phyloP scores from a whole-genome alignment of 2,329 filamentous ascomycete genomes.

The Aureobasidium uvarum region DNA sequence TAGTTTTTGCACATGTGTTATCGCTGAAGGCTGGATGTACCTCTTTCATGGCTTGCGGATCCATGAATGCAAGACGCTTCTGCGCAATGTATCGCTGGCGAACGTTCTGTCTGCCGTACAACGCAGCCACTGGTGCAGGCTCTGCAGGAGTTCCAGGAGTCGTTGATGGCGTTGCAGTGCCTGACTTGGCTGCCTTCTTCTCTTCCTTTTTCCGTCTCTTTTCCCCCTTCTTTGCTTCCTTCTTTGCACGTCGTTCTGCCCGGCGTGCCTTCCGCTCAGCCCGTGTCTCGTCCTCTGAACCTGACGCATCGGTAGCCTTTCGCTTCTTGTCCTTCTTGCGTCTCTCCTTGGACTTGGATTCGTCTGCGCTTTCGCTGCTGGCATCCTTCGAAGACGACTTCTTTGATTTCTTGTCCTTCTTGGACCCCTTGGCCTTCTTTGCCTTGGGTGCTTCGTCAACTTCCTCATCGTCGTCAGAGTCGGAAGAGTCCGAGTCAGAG shows the following conservation, averaged over 20 bases:
- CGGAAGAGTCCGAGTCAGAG: slow-evolving; percentile 29
- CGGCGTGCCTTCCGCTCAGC: slow-evolving; percentile 40
- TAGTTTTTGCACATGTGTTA: slow-evolving; percentile 30
- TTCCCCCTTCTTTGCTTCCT: slow-evolving; percentile 54
- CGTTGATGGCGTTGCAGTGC: slow-evolving; percentile 25
- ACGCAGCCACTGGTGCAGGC: slow-evolving; percentile 29
- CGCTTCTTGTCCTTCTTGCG: slow-evolving; percentile 34
- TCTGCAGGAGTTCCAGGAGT: slow-evolving; percentile 20
- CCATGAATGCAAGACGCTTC: slow-evolving; percentile 79
- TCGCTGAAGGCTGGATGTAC: slow-evolving; percentile 45
- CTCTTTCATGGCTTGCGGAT: slow-evolving; percentile 82
- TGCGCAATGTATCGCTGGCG: slow-evolving; percentile 82
- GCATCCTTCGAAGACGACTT: slow-evolving; percentile 35
- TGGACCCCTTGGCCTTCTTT: slow-evolving; percentile 35
- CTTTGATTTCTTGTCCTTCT: slow-evolving; percentile 42
- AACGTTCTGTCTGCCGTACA: slow-evolving; percentile 62
- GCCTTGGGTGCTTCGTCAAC: slow-evolving; percentile 33
- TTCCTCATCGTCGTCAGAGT: slow-evolving; percentile 18
- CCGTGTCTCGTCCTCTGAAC: slow-evolving; percentile 27
- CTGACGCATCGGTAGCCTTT: slow-evolving; percentile 28
- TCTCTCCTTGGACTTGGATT: slow-evolving; percentile 29
- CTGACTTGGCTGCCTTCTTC: slow-evolving; percentile 36
- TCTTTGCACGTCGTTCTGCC: slow-evolving; percentile 49
- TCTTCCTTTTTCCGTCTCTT: slow-evolving; percentile 48
- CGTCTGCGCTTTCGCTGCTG: slow-evolving; percentile 29